Evolutionary conservation across 768 basidiomycete species (phyloP), one percentile per base, ranked within the genome.

Genomic region (Kwoniella dendrophila): DNA sequence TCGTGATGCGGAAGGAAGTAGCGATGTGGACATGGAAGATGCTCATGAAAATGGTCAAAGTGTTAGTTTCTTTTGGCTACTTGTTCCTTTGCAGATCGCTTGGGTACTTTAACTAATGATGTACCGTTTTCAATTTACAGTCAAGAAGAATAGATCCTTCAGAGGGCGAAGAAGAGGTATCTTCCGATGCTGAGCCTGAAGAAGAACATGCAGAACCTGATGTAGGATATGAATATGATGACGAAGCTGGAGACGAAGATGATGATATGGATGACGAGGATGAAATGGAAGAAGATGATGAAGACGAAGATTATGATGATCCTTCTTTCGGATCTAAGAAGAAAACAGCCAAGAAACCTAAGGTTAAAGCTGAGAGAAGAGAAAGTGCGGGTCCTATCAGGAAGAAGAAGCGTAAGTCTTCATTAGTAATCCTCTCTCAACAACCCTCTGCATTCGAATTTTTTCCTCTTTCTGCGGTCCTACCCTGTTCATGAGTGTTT

Each of bases 291-390:
- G 72, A 71, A 1, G 58, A 55, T 22, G 74, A 71, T 33, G 64
- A 64, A 11, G 69, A 66, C 7, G 73, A 70, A 18, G 70, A 67
- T 34, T 69, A 73, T 30, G 68, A 67, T 26, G 68, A 71, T 49
- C 57, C 63, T 43, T 64, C 27, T 51, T 65, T 62, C 49, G 71
- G 58, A 47, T 65, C 43, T 48, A 71, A 50, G 61, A 68, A 50
- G 55, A 69, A 60, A 48, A 63, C 44, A 27, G 36, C 43, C 36
- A 58, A 51, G 22, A 61, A 49, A 30, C 20, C 38, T 29, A 58
- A 54, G 27, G 12, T 53, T 8, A 55, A 62, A 33, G 22, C 36
- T 14, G 52, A 59, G 47, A 48, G 44, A n/a, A 41, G 57, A 33
- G 47, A 56, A n/a, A 55, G 53, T 32, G 18, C 40, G 16, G 56